These are phyloP conservation scores for Rauvolfia tetraphylla DNA, from an alignment of 257 asterid species.

Conservation along the genomic window DNA sequence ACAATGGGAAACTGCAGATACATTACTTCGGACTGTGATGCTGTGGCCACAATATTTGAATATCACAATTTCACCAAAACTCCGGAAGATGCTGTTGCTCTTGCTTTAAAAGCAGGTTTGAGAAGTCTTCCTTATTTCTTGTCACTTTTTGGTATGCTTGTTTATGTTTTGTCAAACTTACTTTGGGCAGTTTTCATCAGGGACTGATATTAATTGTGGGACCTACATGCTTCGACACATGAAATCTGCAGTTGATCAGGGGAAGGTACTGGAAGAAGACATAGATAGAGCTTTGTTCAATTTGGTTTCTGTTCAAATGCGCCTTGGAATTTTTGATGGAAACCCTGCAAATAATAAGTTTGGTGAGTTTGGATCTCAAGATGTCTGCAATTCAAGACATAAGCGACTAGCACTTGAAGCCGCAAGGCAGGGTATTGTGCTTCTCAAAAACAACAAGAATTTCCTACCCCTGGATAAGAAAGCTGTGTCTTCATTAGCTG, in stretches of 20 bases:
- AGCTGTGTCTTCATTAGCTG: conserved; percentile 56
- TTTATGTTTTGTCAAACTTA: background rate
- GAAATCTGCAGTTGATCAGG: conserved; percentile 63
- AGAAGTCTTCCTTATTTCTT: conserved; percentile 4
- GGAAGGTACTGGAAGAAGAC: conserved; percentile 66
- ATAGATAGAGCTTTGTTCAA: conserved; percentile 70
- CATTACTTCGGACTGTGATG: conserved; percentile 90
- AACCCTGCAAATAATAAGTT: conserved; percentile 34
- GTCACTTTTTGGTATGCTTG: background rate
- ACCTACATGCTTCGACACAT: conserved; percentile 71
- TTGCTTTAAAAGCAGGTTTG: conserved; percentile 84
- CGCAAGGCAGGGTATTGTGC: conserved; percentile 82
- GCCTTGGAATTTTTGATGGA: conserved; percentile 87
- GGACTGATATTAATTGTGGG: conserved; percentile 93
- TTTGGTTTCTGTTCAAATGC: conserved; percentile 71
- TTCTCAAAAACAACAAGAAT: conserved; percentile 65
- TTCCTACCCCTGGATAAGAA: conserved; percentile 57
- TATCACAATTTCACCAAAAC: conserved; percentile 60
- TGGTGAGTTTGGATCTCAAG: conserved; percentile 42
- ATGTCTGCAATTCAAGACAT: conserved; percentile 61
- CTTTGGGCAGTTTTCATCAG: conserved; percentile 28
- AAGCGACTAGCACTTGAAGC: conserved; percentile 79
- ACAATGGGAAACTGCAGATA: conserved; percentile 51
- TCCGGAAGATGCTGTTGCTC: conserved; percentile 80
- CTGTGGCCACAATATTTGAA: conserved; percentile 82